phyloP scores from a whole-genome alignment of 371 early-diverging fungal species.

The Actinomucor elegans region DNA sequence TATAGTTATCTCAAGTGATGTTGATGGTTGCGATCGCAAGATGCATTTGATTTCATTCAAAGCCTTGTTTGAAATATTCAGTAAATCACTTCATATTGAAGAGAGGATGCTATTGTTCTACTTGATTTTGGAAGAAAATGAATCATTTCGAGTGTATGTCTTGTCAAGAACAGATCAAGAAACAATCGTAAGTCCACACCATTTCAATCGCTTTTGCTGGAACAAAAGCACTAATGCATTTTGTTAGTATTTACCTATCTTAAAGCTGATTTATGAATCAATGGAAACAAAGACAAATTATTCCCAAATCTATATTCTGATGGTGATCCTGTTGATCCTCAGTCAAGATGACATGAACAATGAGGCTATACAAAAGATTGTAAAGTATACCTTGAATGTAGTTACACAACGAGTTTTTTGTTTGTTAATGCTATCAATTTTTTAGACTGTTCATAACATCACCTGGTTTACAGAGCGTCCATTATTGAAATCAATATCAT shows the following conservation, averaged over 20 bases:
- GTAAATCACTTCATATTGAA: constrained; percentile 64
- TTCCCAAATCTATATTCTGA: constrained; percentile 67
- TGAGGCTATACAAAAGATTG: constrained; percentile 74
- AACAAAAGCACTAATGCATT: neutral
- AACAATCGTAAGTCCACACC: constrained; percentile 49
- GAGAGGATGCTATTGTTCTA: constrained; percentile 70
- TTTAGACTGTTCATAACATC: constrained; percentile 57
- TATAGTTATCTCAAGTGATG: constrained; percentile 21
- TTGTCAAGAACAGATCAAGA: constrained; percentile 79
- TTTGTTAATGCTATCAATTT: no score
- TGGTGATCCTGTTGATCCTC: constrained; percentile 64
- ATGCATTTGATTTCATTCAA: constrained; percentile 62
- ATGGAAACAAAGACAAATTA: constrained; percentile 63
- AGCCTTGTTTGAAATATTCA: constrained; percentile 61
- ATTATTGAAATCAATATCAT: constrained; percentile 61
- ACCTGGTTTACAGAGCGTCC: constrained; percentile 78
- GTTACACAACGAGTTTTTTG: no score
- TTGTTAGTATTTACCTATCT: constrained; percentile 69
- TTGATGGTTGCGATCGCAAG: constrained; percentile 27
- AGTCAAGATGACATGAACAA: constrained; percentile 76
- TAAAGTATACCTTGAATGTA: constrained; percentile 45
- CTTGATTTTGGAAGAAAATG: constrained; percentile 67
- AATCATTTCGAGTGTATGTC: constrained; percentile 69
- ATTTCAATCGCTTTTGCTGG: no score
- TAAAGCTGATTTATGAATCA: constrained; percentile 68